phyloP scores from a whole-genome alignment of 1,284 basidiomycete genomes.

The Malassezia yamatoensis region DNA sequence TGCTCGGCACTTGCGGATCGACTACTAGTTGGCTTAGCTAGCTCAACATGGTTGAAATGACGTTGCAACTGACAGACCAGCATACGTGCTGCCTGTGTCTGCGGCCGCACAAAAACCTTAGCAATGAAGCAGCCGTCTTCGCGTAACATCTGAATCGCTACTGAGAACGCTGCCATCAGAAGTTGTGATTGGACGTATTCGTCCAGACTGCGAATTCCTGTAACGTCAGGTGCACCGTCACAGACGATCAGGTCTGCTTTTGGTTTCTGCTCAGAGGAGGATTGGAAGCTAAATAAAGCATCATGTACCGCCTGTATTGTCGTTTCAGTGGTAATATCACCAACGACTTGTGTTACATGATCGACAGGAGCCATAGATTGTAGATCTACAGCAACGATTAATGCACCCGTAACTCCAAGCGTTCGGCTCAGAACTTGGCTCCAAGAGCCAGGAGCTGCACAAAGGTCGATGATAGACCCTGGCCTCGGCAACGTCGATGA shows the following conservation, averaged over 20 bases:
- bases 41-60: constrained; percentile 50
- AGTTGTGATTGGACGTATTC: constrained; percentile 56
- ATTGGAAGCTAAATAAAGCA: constrained; percentile 43
- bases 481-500: neutral
- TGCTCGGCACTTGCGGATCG: constrained; percentile 49
- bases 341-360: constrained; percentile 53
- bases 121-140: constrained; percentile 54
- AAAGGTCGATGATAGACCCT: constrained; percentile 53
- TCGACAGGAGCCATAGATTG: constrained; percentile 56
- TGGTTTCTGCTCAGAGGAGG: neutral
- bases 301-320: constrained; percentile 52
- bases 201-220: constrained; percentile 56
- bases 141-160: constrained; percentile 53
- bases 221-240: constrained; percentile 57
- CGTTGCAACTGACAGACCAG: constrained; percentile 37
- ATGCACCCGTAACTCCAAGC: constrained; percentile 25
- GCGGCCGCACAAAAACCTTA: constrained; percentile 52
- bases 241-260: constrained; percentile 53
- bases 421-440: constrained; percentile 48
- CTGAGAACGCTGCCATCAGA: constrained; percentile 53
- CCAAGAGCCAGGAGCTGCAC: constrained; percentile 54
- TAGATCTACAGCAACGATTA: constrained; percentile 54
- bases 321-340: constrained; percentile 54
- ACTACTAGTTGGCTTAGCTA: constrained; percentile 49
- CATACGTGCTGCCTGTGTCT: constrained; percentile 13